phyloP scores from a whole-genome alignment of 257 asterid genomes.

The Misopates orontium region DNA sequence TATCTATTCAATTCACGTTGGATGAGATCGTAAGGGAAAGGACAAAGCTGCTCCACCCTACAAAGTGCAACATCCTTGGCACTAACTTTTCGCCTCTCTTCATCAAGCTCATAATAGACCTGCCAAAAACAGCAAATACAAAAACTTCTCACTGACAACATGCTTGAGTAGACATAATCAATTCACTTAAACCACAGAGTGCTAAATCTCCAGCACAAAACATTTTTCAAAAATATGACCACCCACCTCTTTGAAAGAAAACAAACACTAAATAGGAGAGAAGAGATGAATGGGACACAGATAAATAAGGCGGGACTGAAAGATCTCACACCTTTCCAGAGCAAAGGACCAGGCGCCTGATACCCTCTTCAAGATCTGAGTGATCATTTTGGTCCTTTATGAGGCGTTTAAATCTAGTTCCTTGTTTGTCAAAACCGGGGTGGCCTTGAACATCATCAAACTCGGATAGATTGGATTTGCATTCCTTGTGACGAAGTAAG shows the following conservation, averaged over 20 bases:
- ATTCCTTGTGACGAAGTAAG: constrained; percentile 91
- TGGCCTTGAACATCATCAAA: constrained; percentile 96
- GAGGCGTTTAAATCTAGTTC: constrained; percentile 93
- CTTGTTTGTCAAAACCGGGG: constrained; percentile 97
- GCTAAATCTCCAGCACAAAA: not conserved
- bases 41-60: constrained; percentile 94
- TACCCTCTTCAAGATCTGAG: constrained; percentile 84
- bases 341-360: constrained; percentile 82
- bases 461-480: constrained; percentile 87
- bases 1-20: constrained; percentile 93
- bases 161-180: not conserved
- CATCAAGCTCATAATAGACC: constrained; percentile 91
- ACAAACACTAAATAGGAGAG: not conserved
- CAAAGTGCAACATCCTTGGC: constrained; percentile 85
- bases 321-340: constrained; percentile 75
- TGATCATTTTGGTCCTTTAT: constrained; percentile 84
- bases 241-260: constrained; percentile 8
- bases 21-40: constrained; percentile 86
- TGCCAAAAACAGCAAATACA: constrained; percentile 31
- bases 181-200: not conserved
- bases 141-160: not conserved
- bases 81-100: constrained; percentile 60
- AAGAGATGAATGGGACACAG: not conserved
- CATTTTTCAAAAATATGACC: not conserved
- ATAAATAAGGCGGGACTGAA: constrained; percentile 15